A percentile compares a stretch with the other conserved stretches of the same genome.
phyloP scores from a whole-genome alignment of 2,329 filamentous ascomycete genomes.

The Ophiostoma sp. region DNA sequence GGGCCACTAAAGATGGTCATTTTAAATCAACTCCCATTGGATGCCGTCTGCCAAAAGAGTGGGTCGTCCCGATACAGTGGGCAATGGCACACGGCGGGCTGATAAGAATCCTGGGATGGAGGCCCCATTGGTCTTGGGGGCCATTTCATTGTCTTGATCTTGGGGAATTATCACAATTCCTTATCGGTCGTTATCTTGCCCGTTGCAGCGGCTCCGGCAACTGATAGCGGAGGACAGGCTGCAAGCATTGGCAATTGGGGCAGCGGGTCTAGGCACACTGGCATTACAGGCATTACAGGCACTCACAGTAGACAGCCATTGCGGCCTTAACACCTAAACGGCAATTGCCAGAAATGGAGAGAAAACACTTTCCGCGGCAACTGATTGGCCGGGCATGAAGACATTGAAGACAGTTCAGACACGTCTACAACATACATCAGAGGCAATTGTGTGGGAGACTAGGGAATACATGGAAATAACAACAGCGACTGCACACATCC shows the following conservation, averaged over 20 bases:
- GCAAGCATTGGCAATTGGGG: neutral
- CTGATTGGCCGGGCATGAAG: neutral
- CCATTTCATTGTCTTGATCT: neutral
- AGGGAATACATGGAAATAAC: neutral
- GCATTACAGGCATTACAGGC: neutral
- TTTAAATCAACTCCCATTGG: neutral
- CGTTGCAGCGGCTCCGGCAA: slow-evolving; percentile 1
- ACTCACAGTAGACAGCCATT: neutral
- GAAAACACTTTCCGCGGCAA: neutral
- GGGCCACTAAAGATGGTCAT: neutral
- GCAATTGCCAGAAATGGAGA: no score
- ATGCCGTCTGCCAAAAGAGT: neutral
- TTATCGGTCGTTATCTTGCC: neutral
- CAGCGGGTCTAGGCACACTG: neutral
- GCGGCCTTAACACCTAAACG: neutral
- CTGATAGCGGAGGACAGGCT: neutral
- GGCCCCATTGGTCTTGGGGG: neutral
- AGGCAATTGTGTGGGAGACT: no score
- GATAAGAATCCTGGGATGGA: no score
- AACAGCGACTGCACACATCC: neutral
- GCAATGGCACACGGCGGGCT: neutral
- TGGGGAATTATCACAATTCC: neutral
- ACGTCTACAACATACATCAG: no score
- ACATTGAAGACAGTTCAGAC: neutral
- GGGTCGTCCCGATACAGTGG: neutral